A percentile compares a stretch with the other conserved stretches of the same genome.
Conservation (phyloP, 225 moss, liverwort and hornwort genomes). For the Polytrichum formosum region DNA sequence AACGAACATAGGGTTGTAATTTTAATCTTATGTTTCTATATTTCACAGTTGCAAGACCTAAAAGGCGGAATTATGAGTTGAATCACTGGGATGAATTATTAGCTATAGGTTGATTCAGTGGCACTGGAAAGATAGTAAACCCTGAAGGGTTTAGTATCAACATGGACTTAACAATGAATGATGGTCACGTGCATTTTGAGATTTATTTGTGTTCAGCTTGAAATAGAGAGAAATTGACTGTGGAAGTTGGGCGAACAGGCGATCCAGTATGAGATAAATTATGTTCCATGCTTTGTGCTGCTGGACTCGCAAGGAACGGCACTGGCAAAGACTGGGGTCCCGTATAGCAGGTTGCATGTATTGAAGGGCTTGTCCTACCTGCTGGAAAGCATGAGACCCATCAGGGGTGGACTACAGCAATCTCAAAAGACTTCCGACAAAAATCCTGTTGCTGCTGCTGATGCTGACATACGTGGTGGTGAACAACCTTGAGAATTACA, state of each 20-base stretch:
- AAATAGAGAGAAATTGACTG: neutral
- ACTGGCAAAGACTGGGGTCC: constrained; percentile 87
- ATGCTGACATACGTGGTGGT: constrained; percentile 10
- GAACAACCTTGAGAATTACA: neutral
- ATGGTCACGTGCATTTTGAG: no score
- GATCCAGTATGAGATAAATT: constrained; percentile 78
- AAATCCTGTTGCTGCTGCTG: neutral
- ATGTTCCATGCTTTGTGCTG: constrained; percentile 91
- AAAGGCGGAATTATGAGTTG: no score
- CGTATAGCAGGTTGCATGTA: constrained; percentile 77
- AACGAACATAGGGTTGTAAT: no score
- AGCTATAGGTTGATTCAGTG: no score
- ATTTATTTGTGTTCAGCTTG: neutral
- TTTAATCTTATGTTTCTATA: no score
- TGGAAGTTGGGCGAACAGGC: constrained; percentile 45
- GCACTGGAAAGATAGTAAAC: no score
- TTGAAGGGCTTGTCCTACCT: constrained; percentile 80
- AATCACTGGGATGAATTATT: no score
- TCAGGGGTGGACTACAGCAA: constrained; percentile 39
- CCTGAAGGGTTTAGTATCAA: no score
- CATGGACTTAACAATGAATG: no score
- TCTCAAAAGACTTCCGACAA: constrained; percentile 10
- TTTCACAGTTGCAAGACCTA: no score
- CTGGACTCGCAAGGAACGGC: constrained; percentile 82
- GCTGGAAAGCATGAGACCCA: constrained; percentile 91